Evolutionary conservation across 73 alveolate species (phyloP).

Genomic region (Tetrahymena elliotti): DNA sequence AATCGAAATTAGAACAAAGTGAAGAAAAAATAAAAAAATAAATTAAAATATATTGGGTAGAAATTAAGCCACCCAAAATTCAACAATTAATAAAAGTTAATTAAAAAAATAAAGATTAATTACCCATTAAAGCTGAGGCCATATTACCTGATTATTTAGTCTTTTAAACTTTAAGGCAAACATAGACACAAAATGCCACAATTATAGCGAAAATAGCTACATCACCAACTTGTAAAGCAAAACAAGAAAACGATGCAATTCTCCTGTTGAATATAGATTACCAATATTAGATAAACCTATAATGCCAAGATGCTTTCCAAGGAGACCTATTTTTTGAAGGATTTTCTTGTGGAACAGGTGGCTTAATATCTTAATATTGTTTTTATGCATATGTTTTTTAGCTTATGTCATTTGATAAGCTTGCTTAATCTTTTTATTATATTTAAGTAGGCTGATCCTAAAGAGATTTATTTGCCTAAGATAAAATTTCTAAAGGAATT

Average conservation of each 20-base stretch:
- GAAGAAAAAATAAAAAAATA: not conserved
- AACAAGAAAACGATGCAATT: not conserved
- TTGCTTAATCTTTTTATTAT: not conserved
- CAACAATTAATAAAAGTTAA: not conserved
- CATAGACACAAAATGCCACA: not conserved
- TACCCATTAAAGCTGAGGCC: not conserved
- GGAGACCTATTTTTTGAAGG: not conserved
- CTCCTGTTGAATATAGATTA: not conserved
- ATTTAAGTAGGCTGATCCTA: not conserved
- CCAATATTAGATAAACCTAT: not conserved
- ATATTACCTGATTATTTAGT: not conserved
- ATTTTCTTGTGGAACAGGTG: not conserved
- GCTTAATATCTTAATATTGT: not conserved
- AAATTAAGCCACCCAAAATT: not conserved
- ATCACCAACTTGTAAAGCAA: not conserved
- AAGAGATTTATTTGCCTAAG: not conserved
- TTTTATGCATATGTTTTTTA: not conserved
- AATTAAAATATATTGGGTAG: not conserved
- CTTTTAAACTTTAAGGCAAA: not conserved
- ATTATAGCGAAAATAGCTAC: not conserved
- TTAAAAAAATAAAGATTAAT: not conserved
- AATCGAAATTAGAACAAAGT: not conserved
- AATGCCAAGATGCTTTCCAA: not conserved
- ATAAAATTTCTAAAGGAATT: not conserved
- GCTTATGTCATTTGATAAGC: not conserved